Evolutionary conservation across 306 rosid genomes (phyloP).

Genomic region (Quercus bicolor): DNA sequence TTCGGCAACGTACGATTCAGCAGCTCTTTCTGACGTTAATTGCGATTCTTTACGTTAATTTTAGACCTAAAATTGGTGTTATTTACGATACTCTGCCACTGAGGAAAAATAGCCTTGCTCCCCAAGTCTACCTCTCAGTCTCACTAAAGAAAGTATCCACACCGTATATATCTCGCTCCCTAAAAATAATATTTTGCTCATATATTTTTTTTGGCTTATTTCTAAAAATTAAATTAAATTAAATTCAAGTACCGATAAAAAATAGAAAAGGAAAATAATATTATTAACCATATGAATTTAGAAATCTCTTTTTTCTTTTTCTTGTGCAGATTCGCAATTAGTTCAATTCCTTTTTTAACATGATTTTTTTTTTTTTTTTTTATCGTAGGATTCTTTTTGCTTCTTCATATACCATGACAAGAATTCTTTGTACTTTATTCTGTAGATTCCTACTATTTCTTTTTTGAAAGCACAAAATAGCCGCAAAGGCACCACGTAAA

Average conservation of each 20-base stretch:
- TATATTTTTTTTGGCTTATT: not conserved
- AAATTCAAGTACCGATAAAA: no score
- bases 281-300: not conserved
- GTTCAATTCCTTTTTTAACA: not conserved
- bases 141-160: not conserved
- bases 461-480: no score
- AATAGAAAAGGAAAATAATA: no score
- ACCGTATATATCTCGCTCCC: not conserved
- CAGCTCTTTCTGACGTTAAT: no score
- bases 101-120: not conserved
- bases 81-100: conserved; percentile 20
- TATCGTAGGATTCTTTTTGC: not conserved
- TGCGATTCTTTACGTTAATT: not conserved
- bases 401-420: no score
- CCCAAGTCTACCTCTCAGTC: not conserved
- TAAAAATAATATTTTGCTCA: not conserved
- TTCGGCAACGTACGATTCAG: not conserved
- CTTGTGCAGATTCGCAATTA: not conserved
- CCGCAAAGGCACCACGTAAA: no score
- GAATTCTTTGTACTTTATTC: no score
- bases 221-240: not conserved
- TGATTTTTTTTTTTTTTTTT: not conserved
- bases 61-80: not conserved
- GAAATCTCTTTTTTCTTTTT: not conserved
- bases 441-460: no score